A percentile compares a stretch with the other conserved stretches of the same genome.
phyloP scores from a whole-genome alignment of 2,329 filamentous ascomycete species.

The Penicillium polonicum region DNA sequence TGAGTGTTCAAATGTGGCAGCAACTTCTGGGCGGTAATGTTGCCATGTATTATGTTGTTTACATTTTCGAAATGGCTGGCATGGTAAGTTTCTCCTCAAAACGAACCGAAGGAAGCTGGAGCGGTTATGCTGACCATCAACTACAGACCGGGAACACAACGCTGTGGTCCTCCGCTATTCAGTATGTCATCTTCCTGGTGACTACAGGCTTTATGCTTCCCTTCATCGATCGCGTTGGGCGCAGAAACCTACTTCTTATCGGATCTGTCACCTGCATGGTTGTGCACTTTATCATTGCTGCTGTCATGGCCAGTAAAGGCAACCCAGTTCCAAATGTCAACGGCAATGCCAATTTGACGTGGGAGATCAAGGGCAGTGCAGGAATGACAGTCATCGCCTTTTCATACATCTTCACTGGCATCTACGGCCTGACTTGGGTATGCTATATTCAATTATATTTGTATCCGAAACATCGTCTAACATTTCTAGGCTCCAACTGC shows the following conservation, averaged over 20 bases:
- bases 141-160: constrained; percentile 38
- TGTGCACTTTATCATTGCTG: constrained; percentile 56
- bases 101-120: not conserved
- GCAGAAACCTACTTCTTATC: constrained; percentile 48
- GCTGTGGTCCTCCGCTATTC: constrained; percentile 56
- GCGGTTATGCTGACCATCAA: constrained; percentile 3
- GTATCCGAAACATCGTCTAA: not conserved
- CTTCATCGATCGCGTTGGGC: constrained; percentile 52
- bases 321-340: constrained; percentile 47
- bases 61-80: constrained; percentile 61
- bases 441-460: constrained; percentile 32
- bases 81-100: constrained; percentile 35
- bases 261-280: constrained; percentile 49
- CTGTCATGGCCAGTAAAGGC: constrained; percentile 52
- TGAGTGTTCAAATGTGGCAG: constrained; percentile 57
- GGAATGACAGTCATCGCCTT: constrained; percentile 63
- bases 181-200: constrained; percentile 57
- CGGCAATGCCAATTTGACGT: constrained; percentile 48
- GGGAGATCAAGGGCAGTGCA: constrained; percentile 50
- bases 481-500: constrained; percentile 50
- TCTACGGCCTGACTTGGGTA: constrained; percentile 41
- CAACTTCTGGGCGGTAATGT: constrained; percentile 59
- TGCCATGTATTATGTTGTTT: constrained; percentile 60
- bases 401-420: constrained; percentile 54
- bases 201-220: constrained; percentile 53